Evolutionary conservation across 2,329 filamentous ascomycete genomes (phyloP).

Genomic region (Nigrospora osmanthi): DNA sequence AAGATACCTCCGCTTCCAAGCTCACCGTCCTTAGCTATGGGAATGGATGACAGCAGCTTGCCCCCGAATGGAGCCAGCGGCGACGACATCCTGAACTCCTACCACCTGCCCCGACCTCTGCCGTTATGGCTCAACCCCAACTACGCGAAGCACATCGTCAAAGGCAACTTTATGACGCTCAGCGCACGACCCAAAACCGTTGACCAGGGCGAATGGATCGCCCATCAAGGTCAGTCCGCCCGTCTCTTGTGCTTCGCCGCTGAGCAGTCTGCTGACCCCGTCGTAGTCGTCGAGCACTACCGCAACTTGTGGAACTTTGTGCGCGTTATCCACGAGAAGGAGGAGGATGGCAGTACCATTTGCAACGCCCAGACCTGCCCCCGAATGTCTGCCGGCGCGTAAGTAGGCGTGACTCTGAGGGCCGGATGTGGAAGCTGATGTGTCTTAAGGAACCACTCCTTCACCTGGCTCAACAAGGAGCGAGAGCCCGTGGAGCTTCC

Average conservation of each 20-base stretch:
- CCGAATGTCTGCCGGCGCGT: constrained; percentile 91
- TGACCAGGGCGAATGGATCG: constrained; percentile 91
- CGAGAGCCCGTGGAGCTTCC: constrained; percentile 86
- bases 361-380: constrained; percentile 82
- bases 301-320: constrained; percentile 85
- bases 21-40: constrained; percentile 59
- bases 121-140: constrained; percentile 70
- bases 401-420: constrained; percentile 32
- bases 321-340: constrained; percentile 78
- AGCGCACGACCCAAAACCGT: constrained; percentile 90
- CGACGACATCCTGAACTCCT: constrained; percentile 49
- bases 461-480: constrained; percentile 90
- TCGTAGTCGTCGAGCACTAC: constrained; percentile 82
- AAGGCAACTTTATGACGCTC: constrained; percentile 94
- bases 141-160: constrained; percentile 81
- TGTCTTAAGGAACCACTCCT: constrained; percentile 68
- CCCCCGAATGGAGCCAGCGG: constrained; percentile 35
- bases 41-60: constrained; percentile 51
- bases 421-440: constrained; percentile 4
- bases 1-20: constrained; percentile 54
- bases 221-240: constrained; percentile 73
- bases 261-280: background rate
- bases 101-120: constrained; percentile 57
- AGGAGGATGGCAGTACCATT: constrained; percentile 67
- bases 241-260: constrained; percentile 9